Evolutionary conservation across 2,329 filamentous ascomycete genomes (phyloP), one percentile per base, ranked within the genome.

Genomic region (Ceratocystis cacaofunesta): DNA sequence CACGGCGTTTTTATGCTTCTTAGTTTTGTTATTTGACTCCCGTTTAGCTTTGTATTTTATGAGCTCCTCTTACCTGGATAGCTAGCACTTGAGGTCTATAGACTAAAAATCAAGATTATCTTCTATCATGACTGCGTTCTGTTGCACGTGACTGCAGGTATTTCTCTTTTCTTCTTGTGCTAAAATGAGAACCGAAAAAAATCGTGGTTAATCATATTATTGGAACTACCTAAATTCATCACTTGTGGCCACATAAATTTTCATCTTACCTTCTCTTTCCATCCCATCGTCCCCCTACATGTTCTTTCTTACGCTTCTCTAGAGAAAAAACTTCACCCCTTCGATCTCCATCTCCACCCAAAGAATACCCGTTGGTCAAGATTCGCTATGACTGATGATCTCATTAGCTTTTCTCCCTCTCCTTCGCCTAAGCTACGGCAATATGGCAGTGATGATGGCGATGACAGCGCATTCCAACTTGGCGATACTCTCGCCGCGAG

Each of bases 1-100:
- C 57, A 62, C 19, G 64, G 64, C 64, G 64, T 65, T 65, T 52
- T 61, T 32, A 61, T 65, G 28, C 41, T 62, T 62, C 10, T 17
- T 12, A 15, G 41, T 28, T 48, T 10, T 46, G 4, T n/a, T 32
- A 32, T 48, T 62, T 28, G 5, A 62, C 41, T 17, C 32, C 22
- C 61, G 30, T 41, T 32, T 62, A 62, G 64, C 46, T 60, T 62
- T 62, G 17, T 62, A 15, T 65, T 61, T 44, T 44, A 61, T 32
- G 19, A 41, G 52, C 30, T 57, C 30, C 46, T 50, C 2, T 50
- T 50, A 28, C 22, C 30, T 30, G 10, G 15, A 57, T 57, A 57
- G 17, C 52, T 25, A 25, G 22, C 22, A 28, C 17, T 32, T 22
- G 22, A 19, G 28, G 15, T 57, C 52, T 19, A 57, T 57, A 57